Conservation (phyloP, 768 basidiomycete species). For the Pisolithus orientalis region DNA sequence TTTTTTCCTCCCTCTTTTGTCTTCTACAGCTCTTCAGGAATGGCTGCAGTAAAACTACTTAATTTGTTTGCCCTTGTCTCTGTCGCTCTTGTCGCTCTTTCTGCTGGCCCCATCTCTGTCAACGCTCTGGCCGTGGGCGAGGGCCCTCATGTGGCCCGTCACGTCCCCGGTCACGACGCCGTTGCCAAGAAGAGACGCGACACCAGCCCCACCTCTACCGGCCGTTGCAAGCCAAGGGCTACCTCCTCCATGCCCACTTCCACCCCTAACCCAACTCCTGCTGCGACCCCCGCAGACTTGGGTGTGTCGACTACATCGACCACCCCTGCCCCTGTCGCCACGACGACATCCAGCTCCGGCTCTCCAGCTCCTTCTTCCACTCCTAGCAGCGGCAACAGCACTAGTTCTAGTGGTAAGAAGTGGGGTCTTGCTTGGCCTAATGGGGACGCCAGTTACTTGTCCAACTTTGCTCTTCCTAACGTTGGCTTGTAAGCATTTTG, state of each 20-base stretch:
- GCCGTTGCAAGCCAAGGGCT: constrained; percentile 55
- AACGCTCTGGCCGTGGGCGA: constrained; percentile 44
- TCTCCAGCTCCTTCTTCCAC: constrained; percentile 12
- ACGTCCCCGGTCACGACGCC: constrained; percentile 38
- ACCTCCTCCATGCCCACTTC: constrained; percentile 20
- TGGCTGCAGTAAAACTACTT: constrained; percentile 48
- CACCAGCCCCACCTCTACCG: constrained; percentile 23
- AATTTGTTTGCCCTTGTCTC: constrained; percentile 54
- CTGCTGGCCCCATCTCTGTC: constrained; percentile 40
- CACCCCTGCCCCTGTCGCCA: constrained; percentile 12
- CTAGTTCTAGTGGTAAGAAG: constrained; percentile 31
- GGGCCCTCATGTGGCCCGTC: constrained; percentile 36
- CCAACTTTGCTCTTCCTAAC: constrained; percentile 38
- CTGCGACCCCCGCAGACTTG: constrained; percentile 2
- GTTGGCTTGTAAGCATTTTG: constrained; percentile 34
- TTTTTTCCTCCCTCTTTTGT: constrained; percentile 7
- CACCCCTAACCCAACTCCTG: constrained; percentile 7
- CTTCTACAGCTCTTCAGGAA: constrained; percentile 11
- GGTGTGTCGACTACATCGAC: constrained; percentile 5
- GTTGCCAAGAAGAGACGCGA: constrained; percentile 46
- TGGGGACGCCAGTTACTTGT: constrained; percentile 38
- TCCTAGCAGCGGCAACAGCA: not conserved
- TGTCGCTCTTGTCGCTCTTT: constrained; percentile 49
- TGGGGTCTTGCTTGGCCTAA: constrained; percentile 63
- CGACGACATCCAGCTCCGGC: constrained; percentile 11